phyloP scores from a whole-genome alignment of 2,329 filamentous ascomycete species.

The Fusarium succisae region DNA sequence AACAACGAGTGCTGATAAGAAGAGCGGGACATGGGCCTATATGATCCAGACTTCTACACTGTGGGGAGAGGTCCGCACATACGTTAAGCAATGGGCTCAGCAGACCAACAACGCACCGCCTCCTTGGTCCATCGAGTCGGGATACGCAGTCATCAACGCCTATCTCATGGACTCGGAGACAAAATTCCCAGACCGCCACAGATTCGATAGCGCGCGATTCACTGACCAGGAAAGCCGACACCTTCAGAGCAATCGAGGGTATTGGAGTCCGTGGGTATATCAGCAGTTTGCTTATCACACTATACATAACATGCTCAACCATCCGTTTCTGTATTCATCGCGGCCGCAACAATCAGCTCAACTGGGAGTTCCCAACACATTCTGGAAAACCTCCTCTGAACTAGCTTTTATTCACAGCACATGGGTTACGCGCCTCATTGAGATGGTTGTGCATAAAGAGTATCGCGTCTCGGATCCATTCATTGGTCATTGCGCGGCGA shows the following conservation, averaged over 20 bases:
- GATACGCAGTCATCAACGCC: neutral
- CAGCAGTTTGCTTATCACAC: slow-evolving; percentile 2
- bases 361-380: neutral
- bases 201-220: neutral
- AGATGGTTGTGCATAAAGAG: neutral
- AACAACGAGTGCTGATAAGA: neutral
- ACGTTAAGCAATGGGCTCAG: neutral
- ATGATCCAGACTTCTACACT: neutral
- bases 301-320: neutral
- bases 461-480: neutral
- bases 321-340: neutral
- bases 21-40: neutral
- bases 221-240: neutral
- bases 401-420: neutral
- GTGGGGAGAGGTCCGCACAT: neutral
- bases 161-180: neutral
- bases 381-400: neutral
- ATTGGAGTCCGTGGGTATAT: neutral
- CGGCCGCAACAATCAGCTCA: neutral
- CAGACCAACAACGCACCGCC: neutral
- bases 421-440: neutral
- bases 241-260: neutral
- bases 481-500: neutral
- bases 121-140: neutral
- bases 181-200: neutral